Conservation (phyloP, 176 grass and related monocot species). For the Hsuehochloa calcarea region DNA sequence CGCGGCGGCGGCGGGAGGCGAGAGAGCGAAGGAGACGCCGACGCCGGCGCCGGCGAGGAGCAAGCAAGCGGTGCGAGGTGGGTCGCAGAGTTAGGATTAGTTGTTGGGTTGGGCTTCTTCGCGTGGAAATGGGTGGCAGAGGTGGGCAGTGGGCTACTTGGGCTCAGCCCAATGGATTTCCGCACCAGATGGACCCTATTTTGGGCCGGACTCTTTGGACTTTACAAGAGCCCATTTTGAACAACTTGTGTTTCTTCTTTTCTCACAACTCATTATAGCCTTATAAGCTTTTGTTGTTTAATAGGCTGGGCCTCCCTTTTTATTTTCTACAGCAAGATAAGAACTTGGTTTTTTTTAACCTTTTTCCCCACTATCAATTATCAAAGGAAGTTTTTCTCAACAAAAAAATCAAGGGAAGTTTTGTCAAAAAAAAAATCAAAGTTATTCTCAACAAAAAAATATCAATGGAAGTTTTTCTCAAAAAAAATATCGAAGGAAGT, state of each 20-base stretch:
- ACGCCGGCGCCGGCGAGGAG: background rate
- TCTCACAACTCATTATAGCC: too few relatives aligned
- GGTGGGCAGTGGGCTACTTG: background rate
- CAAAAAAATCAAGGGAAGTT: background rate
- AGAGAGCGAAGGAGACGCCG: background rate
- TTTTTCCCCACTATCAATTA: too few relatives aligned
- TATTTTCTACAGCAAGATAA: background rate
- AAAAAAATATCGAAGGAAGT: too few relatives aligned
- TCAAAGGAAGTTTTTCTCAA: too few relatives aligned
- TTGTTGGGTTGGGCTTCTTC: background rate
- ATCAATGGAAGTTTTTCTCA: background rate
- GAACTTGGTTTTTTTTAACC: too few relatives aligned
- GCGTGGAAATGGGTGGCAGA: background rate
- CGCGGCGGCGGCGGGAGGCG: background rate
- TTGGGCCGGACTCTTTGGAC: background rate
- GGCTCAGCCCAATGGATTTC: background rate
- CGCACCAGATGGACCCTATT: accelerated
- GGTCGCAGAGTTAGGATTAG: background rate
- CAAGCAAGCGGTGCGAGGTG: background rate
- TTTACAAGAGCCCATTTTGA: background rate
- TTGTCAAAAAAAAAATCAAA: background rate
- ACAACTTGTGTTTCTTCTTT: background rate
- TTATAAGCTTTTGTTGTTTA: background rate
- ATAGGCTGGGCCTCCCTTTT: background rate
- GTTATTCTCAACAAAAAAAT: too few relatives aligned